Base-by-base conservation (phyloP, 2,329 filamentous ascomycete genomes). In the Ceratocystis smalleyi region DNA sequence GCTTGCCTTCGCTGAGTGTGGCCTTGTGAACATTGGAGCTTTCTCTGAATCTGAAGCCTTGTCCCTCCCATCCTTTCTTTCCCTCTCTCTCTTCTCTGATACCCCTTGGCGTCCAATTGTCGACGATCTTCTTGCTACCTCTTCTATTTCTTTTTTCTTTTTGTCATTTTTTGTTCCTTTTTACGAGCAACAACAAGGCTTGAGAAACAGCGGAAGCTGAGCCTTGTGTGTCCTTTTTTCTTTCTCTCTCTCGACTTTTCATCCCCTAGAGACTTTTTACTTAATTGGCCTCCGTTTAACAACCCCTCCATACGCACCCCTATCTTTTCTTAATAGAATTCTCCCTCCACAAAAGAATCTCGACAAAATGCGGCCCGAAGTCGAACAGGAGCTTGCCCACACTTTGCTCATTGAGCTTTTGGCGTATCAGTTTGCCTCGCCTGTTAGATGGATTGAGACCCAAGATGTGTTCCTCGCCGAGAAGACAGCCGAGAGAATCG, bases 401-500 rank as follows among this genome's bases (percentile, higher is more conserved):
- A 97, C 92, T 70, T 84, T 99, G 77, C 88, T 99, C 74, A 89
- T 99, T 69, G 94, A 99, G 85, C 89, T 99, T 69, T 85, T 99
- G 70, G 94, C 94, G 80, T 99, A 97, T 78, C 94, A 99, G 75
- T 99, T 99, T 76, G 94, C 94, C 71, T 97, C 92, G 64, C 94
- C 94, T 61, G 94, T 99, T 71, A 87, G 94, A 85, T 99, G 94
- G 94, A 99, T 99, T 77, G 94, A 99, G 79, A 99, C 94, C 64
- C 94, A 99, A 78, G 94, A 99, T 92, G 94, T 99, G 71, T 94
- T 99, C 73, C 88, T 99, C 71, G 92, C 88, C 69, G 91, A 97
- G 77, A 94, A 95, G 79, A 88, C 86, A 62, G 95, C 94, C 61
- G 94, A 99, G 82, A 86, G 94, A 73, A 95, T 99, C 73, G 94